Evolutionary conservation across 2,329 filamentous ascomycete species (phyloP).

Genomic region (Aspergillus hortae): DNA sequence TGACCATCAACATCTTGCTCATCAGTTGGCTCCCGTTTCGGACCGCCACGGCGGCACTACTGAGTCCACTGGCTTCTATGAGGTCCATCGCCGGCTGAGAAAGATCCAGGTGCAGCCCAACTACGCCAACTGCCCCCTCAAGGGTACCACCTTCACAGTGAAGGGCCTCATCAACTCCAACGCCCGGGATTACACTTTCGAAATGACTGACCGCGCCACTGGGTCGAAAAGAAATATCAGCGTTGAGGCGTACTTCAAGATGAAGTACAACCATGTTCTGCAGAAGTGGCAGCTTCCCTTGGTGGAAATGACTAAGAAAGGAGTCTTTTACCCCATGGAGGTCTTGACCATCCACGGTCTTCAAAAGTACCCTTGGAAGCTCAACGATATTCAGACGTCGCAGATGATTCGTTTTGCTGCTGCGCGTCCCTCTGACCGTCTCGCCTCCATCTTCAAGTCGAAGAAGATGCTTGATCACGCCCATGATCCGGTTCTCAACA

Average conservation of each 20-base stretch:
- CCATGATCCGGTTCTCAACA: constrained; percentile 64
- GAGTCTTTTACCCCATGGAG: constrained; percentile 55
- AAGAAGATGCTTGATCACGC: constrained; percentile 65
- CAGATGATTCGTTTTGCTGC: constrained; percentile 94
- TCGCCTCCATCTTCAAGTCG: constrained; percentile 63
- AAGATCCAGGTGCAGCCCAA: constrained; percentile 38
- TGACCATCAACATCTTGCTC: constrained; percentile 30
- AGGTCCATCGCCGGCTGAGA: constrained; percentile 26
- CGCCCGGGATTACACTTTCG: constrained; percentile 43
- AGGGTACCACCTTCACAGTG: constrained; percentile 47
- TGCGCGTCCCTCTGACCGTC: constrained; percentile 67
- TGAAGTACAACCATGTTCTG: constrained; percentile 49
- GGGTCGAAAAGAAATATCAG: constrained; percentile 46
- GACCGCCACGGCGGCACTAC: constrained; percentile 22
- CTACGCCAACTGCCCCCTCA: constrained; percentile 32
- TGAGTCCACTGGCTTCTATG: constrained; percentile 23
- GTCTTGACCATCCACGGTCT: constrained; percentile 51
- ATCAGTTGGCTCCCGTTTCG: constrained; percentile 17
- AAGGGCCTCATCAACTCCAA: constrained; percentile 46
- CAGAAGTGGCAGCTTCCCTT: constrained; percentile 51
- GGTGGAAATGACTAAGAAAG: constrained; percentile 56
- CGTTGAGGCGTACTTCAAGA: constrained; percentile 57
- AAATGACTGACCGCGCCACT: constrained; percentile 37
- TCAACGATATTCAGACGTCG: constrained; percentile 63
- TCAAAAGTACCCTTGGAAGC: constrained; percentile 57